Percentiles rank a stretch among this genome's conserved stretches.
These are phyloP conservation scores for Sugiyamaella pinicola DNA, from an alignment of 1,139 yeast genomes.

Conservation along the genomic window DNA sequence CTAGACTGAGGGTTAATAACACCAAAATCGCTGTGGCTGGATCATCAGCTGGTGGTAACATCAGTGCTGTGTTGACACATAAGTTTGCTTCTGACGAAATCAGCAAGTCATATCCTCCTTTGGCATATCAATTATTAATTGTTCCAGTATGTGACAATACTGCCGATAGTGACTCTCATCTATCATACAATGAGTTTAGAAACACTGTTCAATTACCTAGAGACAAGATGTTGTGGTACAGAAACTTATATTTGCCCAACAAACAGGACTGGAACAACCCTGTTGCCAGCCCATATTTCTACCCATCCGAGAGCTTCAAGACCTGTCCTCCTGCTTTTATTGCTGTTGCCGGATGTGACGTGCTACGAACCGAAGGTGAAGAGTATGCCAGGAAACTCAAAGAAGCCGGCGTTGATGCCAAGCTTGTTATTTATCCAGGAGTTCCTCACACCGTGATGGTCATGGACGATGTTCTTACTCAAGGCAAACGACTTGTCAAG, in stretches of 20 bases:
- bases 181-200: slow-evolving; percentile 49
- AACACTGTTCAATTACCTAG: slow-evolving; percentile 53
- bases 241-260: slow-evolving; percentile 49
- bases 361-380: slow-evolving; percentile 51
- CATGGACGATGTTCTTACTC: slow-evolving; percentile 49
- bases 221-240: slow-evolving; percentile 54
- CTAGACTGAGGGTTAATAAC: slow-evolving; percentile 41
- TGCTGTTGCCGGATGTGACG: slow-evolving; percentile 52
- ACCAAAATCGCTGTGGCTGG: slow-evolving; percentile 50
- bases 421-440: slow-evolving; percentile 46
- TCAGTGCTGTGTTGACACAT: slow-evolving; percentile 50
- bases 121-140: slow-evolving; percentile 48
- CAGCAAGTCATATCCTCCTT: slow-evolving; percentile 42
- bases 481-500: slow-evolving; percentile 46
- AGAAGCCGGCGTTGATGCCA: slow-evolving; percentile 46
- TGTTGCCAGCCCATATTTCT: slow-evolving; percentile 51
- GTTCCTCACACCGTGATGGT: slow-evolving; percentile 55
- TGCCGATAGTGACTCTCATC: slow-evolving; percentile 46
- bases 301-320: slow-evolving; percentile 47
- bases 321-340: slow-evolving; percentile 49
- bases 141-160: slow-evolving; percentile 56
- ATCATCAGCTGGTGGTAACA: slow-evolving; percentile 54
- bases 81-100: slow-evolving; percentile 42
- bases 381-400: slow-evolving; percentile 48
- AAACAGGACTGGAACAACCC: slow-evolving; percentile 45